A percentile compares a stretch with the other conserved stretches of the same genome.
phyloP scores from a whole-genome alignment of 2,329 filamentous ascomycete genomes.

The Aspergillus jensenii region DNA sequence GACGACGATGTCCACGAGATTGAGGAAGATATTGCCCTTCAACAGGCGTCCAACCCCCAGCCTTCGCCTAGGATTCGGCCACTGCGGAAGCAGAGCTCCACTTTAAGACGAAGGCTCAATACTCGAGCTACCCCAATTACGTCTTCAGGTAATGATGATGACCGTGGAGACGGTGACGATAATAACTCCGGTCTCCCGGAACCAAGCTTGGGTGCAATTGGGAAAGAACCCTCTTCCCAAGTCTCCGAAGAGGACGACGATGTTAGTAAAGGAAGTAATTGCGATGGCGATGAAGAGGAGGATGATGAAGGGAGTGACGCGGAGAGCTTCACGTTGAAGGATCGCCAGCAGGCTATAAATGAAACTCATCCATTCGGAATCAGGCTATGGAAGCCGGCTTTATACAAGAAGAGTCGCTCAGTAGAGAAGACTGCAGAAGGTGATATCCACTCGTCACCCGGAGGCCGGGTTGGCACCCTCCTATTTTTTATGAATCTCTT shows the following conservation, averaged over 20 bases:
- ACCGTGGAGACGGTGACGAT: conserved; percentile 27
- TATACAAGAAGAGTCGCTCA: conserved; percentile 97
- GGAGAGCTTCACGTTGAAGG: conserved; percentile 96
- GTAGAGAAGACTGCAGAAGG: conserved; percentile 95
- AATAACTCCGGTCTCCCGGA: conserved; percentile 40
- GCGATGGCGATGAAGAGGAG: conserved; percentile 55
- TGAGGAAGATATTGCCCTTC: conserved; percentile 62
- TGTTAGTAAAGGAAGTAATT: conserved; percentile 42
- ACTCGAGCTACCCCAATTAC: conserved; percentile 31
- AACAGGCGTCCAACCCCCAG: conserved; percentile 29
- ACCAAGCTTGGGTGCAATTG: conserved; percentile 23
- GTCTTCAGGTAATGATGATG: conserved; percentile 39
- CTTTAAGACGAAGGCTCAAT: conserved; percentile 40
- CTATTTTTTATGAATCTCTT: conserved; percentile 83
- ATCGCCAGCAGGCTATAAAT: conserved; percentile 96
- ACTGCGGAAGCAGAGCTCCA: conserved; percentile 36
- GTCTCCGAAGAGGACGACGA: conserved; percentile 20
- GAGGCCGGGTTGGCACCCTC: conserved; percentile 80
- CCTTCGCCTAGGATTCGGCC: conserved; percentile 37
- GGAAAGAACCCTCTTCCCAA: conserved; percentile 21
- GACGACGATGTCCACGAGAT: conserved; percentile 85
- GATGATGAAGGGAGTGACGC: conserved; percentile 80
- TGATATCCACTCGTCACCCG: conserved; percentile 93
- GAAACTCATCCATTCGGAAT: conserved; percentile 98
- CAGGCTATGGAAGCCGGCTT: conserved; percentile 94